phyloP scores from a whole-genome alignment of 2,329 filamentous ascomycete species.

The Cordyceps cicadae region DNA sequence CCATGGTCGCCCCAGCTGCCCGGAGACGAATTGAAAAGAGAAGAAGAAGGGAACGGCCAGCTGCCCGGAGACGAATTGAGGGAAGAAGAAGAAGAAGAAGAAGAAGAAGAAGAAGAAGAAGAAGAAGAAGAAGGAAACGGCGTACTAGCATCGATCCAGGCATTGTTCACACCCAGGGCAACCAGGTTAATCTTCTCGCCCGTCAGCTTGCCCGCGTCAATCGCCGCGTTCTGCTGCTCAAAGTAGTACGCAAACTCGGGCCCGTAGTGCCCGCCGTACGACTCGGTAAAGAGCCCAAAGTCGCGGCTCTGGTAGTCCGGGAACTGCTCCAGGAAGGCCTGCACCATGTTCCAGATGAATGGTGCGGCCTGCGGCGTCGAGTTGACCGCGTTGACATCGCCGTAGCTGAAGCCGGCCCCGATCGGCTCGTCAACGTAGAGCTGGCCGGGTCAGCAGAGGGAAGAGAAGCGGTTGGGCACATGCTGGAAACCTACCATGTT shows the following conservation, averaged over 20 bases:
- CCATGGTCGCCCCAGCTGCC: no score
- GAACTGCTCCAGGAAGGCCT: constrained; percentile 56
- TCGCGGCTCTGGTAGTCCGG: constrained; percentile 52
- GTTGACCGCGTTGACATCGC: neutral
- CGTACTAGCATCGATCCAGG: constrained; percentile 38
- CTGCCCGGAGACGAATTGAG: no score
- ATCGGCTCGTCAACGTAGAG: constrained; percentile 17
- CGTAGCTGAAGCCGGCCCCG: constrained; percentile 25
- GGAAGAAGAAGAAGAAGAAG: no score
- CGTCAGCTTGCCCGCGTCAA: constrained; percentile 32
- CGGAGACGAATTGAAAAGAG: no score
- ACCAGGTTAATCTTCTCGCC: constrained; percentile 41
- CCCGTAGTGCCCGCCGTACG: constrained; percentile 52
- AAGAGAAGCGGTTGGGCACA: neutral
- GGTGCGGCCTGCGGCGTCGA: constrained; percentile 26
- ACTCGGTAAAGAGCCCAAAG: constrained; percentile 45
- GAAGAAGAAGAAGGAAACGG: no score
- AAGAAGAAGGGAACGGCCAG: no score
- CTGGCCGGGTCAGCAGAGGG: constrained; percentile 20
- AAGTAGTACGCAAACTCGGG: constrained; percentile 49
- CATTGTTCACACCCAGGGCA: constrained; percentile 49
- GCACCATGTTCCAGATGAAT: constrained; percentile 46
- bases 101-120: no score
- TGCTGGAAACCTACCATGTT: constrained; percentile 25
- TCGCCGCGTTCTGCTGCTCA: constrained; percentile 46